phyloP scores from a whole-genome alignment of 2,329 filamentous ascomycete species.

The Aspergillus sp. region DNA sequence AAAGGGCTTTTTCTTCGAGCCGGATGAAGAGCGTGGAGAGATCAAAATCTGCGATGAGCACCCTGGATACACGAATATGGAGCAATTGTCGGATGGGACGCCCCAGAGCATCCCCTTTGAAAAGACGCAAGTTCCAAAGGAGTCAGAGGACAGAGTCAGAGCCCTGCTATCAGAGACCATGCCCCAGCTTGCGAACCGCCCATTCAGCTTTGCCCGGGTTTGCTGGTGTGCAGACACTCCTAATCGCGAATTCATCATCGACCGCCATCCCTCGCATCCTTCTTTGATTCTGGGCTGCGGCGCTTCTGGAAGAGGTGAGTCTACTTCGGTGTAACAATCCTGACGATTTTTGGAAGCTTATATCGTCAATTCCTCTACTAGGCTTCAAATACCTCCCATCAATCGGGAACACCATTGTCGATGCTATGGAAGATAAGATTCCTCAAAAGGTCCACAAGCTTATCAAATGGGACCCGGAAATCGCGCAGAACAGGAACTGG shows the following conservation, averaged over 20 bases:
- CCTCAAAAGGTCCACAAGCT: conserved; percentile 34
- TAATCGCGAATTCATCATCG: conserved; percentile 47
- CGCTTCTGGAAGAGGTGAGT: conserved; percentile 33
- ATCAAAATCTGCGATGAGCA: conserved; percentile 44
- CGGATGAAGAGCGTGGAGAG: conserved; percentile 32
- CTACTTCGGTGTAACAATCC: background rate
- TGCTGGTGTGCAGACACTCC: conserved; percentile 53
- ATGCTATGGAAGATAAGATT: conserved; percentile 39
- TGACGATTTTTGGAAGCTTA: too few species aligned
- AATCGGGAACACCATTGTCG: conserved; percentile 42
- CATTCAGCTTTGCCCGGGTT: conserved; percentile 45
- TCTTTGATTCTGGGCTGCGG: conserved; percentile 43
- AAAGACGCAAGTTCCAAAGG: conserved; percentile 37
- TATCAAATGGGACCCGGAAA: conserved; percentile 47
- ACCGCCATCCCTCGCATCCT: conserved; percentile 38
- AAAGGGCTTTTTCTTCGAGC: conserved; percentile 44
- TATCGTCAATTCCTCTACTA: conserved; percentile 10
- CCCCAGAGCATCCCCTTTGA: conserved; percentile 35
- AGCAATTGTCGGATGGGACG: conserved; percentile 18
- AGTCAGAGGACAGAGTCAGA: conserved; percentile 41
- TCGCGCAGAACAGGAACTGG: conserved; percentile 39
- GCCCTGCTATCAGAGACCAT: conserved; percentile 45
- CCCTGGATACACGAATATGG: conserved; percentile 46
- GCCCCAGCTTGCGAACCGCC: conserved; percentile 44
- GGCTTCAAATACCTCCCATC: conserved; percentile 46